Evolutionary conservation across 306 rosid genomes (phyloP), one percentile per base, ranked within the genome.

Genomic region (Fragaria vesca): DNA sequence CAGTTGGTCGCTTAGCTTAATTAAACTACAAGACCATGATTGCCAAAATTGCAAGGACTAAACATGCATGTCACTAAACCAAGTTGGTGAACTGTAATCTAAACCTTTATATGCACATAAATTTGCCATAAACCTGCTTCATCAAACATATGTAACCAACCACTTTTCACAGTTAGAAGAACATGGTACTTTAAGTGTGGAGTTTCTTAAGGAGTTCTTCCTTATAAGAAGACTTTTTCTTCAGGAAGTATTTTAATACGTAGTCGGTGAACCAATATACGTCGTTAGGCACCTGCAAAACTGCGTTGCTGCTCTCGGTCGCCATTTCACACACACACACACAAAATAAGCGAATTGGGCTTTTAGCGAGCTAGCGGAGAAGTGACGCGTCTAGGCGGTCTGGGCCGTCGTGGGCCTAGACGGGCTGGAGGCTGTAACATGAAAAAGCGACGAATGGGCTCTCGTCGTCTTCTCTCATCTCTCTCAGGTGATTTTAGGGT

Each of bases 1-100:
- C 24, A 58, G 34, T 58, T 58, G 65, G 2, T 58, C 0, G 30
- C 62, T 26, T 24, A 54, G 26, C 26, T 6, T 20, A 54, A 54
- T 26, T 20, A 54, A 54, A 54, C 26, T 20, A 54, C 26, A 7
- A 6, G 24, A 54, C 60, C 60, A 0, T 54, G 60, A 15, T 52
- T 54, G 60, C 60, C 26, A 6, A 18, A 52, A 52, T 20, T 52
- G 4, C 58, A 18, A 52, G 58, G 58, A 52, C 11, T 52, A 52
- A 52, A 52, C 32, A 30, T 30, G 32, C 6, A 6, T 17, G 58
- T 17, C 24, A 52, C 24, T 52, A 52, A 8, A 20, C 24, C 24
- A 52, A 69, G 89, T 84, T 0, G 90, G 92, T 32, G 92, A 88
- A 21, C 83, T 85, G 73, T 86, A 90, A 24, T 72, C 48, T 26